Evolutionary conservation across 1,139 yeast species (phyloP), one percentile per base, ranked within the genome.

Genomic region (Yamadazyma sp.): DNA sequence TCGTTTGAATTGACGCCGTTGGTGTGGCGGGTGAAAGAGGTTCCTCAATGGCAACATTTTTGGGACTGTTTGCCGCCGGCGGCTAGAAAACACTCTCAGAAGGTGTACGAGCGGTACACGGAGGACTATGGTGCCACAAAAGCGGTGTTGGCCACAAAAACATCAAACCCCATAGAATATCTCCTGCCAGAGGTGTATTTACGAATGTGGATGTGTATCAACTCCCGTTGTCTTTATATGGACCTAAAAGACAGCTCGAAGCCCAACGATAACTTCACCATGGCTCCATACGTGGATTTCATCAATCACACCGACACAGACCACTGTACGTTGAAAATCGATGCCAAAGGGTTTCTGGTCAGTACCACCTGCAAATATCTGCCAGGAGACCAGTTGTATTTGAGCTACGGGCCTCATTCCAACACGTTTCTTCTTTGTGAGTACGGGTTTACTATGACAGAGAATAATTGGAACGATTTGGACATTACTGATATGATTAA

Each of bases 231-330:
- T 56, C 65, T 92, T 10, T 90, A 87, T 57, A 83, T 85, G 82
- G 73, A 76, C 5, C 61, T 87, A 2, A 81, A 86, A 0, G 70
- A 73, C 35, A 70, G 76, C 33, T 62, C 67, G 51, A 56, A 61
- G 53, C 32, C 62, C 41, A 35, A 73, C 51, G 89, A 85, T 49
- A 85, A 87, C 54, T 82, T 89, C 61, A 87, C 97, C 1, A 67
- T 92, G 78, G 97, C 94, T 0, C 98, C 98, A 0, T 83, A 70
- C 47, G 90, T 90, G 11, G 98, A 92, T 64, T 86, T 86, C 55
- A 65, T 92, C 40, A 92, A 92, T 61, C 97, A 92, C 59, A 66
- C 79, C 9, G 61, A 73, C 24, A 68, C 68, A 1, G 79, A 78
- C 30, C 76, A 73, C 35, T 81, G 87, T 43, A 59, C 61, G 2